Conservation (phyloP, 2,329 filamentous ascomycete genomes). For the Xylariaceae sp. region DNA sequence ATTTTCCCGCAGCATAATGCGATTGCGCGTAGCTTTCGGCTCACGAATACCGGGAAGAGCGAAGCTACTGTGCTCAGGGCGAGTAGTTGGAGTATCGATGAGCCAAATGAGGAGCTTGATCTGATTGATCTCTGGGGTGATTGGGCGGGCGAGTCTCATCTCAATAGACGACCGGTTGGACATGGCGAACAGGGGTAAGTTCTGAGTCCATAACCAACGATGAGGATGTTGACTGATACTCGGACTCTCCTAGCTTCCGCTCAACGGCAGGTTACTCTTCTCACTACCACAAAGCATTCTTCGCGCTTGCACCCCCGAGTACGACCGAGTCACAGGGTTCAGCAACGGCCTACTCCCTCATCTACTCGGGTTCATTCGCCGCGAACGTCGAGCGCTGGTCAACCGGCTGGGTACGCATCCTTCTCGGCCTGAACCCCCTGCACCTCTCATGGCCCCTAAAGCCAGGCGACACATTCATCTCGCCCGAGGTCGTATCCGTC, state of each 20-base stretch:
- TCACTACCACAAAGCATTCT: conserved; percentile 60
- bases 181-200: conserved; percentile 51
- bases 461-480: conserved; percentile 52
- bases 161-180: conserved; percentile 49
- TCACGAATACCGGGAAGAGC: conserved; percentile 53
- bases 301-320: conserved; percentile 49
- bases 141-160: conserved; percentile 55
- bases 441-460: conserved; percentile 55
- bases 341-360: conserved; percentile 59
- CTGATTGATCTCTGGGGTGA: conserved; percentile 59
- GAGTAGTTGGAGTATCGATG: conserved; percentile 56
- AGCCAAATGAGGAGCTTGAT: conserved; percentile 55
- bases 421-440: conserved; percentile 55
- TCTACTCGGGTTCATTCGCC: conserved; percentile 60
- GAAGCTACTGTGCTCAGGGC: conserved; percentile 51
- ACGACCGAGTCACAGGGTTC: conserved; percentile 58
- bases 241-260: conserved; percentile 45
- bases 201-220: neutral
- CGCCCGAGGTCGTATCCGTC: conserved; percentile 58
- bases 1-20: conserved; percentile 59
- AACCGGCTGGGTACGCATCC: conserved; percentile 54
- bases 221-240: conserved; percentile 2
- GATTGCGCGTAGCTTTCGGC: conserved; percentile 54
- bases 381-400: conserved; percentile 58
- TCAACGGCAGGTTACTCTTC: conserved; percentile 59